Percentiles rank a stretch among this genome's conserved stretches.
Evolutionary conservation across 306 rosid genomes (phyloP).

Genomic region (Vigna hirtella): DNA sequence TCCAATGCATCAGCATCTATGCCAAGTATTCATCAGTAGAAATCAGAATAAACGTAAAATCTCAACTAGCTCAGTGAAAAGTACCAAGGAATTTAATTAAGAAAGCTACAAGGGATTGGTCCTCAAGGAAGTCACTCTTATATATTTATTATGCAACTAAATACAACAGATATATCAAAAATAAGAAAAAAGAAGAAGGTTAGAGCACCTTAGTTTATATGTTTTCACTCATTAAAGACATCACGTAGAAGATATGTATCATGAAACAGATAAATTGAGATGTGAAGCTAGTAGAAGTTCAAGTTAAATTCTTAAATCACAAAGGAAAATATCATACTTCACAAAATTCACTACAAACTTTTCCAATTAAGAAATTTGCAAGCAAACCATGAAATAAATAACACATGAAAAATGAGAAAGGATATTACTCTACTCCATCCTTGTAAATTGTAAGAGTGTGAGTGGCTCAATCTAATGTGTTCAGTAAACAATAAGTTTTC

Average conservation of each 20-base stretch:
- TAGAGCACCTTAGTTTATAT: slow-evolving; percentile 6
- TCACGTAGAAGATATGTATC: slow-evolving; percentile 4
- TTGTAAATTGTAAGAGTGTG: no score
- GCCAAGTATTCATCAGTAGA: slow-evolving; percentile 35
- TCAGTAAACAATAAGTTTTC: no score
- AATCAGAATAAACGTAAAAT: slow-evolving; percentile 31
- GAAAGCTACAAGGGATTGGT: slow-evolving; percentile 41
- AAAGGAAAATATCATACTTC: slow-evolving; percentile 36
- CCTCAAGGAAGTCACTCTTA: slow-evolving; percentile 39
- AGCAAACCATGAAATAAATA: no score
- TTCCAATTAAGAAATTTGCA: no score
- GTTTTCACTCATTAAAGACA: slow-evolving; percentile 26
- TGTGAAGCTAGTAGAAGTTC: slow-evolving; percentile 32
- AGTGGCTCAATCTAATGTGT: no score
- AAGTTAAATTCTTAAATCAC: slow-evolving; percentile 28
- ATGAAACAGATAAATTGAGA: slow-evolving; percentile 24
- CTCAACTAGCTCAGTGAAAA: slow-evolving; percentile 41
- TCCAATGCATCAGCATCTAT: slow-evolving; percentile 70
- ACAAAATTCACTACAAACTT: slow-evolving; percentile 24
- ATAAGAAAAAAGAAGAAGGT: slow-evolving; percentile 15
- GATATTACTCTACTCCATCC: no score
- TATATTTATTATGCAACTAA: slow-evolving; percentile 50
- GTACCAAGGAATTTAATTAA: slow-evolving; percentile 16
- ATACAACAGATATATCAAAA: slow-evolving; percentile 30
- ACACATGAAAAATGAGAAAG: no score